phyloP scores from a whole-genome alignment of 495 filamentous ascomycete genomes.

The Hyaloscypha hepaticicola region DNA sequence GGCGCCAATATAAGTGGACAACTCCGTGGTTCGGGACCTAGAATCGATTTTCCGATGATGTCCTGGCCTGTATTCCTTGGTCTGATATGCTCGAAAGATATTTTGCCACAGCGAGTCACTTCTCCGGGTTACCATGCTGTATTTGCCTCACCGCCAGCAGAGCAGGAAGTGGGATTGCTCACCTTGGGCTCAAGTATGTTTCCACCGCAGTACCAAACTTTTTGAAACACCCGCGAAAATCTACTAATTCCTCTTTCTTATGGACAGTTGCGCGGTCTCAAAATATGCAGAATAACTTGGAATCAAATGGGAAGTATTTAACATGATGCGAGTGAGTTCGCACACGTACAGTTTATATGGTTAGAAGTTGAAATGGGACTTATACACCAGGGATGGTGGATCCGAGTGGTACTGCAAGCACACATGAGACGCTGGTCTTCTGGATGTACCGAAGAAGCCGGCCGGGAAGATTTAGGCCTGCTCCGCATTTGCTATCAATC shows the following conservation, averaged over 20 bases:
- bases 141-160: slow-evolving; percentile 22
- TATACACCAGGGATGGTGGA: background rate
- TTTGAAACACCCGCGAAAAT: background rate
- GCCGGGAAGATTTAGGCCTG: slow-evolving; percentile 14
- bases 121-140: slow-evolving; percentile 7
- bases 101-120: background rate
- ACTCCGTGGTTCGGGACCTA: background rate
- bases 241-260: slow-evolving; percentile 7
- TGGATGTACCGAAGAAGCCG: slow-evolving; percentile 18
- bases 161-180: slow-evolving; percentile 16
- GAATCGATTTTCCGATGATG: background rate
- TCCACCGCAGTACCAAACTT: slow-evolving; percentile 15
- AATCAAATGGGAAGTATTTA: slow-evolving; percentile 1
- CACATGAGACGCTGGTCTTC: slow-evolving; percentile 14
- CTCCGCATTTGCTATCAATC: slow-evolving; percentile 23
- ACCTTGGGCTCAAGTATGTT: slow-evolving; percentile 11
- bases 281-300: background rate
- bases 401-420: slow-evolving; percentile 1
- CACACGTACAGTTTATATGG: slow-evolving; percentile 2
- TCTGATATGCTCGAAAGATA: background rate
- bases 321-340: background rate
- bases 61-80: background rate
- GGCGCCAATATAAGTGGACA: background rate
- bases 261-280: slow-evolving; percentile 6
- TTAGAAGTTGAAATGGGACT: background rate